Evolutionary conservation across 148 eudicot species (phyloP).

Genomic region (Arbutus unedo): DNA sequence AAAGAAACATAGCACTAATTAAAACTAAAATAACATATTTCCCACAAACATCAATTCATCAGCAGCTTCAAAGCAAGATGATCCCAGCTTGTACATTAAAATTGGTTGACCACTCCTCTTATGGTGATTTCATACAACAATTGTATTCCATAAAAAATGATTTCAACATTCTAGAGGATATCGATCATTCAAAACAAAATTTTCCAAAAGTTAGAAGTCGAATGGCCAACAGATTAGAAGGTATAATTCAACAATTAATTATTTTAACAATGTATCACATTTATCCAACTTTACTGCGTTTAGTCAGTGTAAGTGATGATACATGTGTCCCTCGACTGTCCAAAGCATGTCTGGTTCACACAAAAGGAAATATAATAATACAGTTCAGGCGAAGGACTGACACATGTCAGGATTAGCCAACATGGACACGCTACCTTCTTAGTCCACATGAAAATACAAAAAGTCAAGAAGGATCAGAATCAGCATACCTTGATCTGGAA

Average conservation of each 20-base stretch:
- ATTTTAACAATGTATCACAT: background rate
- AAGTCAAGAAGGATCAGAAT: slow-evolving; percentile 2
- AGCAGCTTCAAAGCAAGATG: background rate
- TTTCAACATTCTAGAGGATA: background rate
- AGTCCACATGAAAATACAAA: background rate
- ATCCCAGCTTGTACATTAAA: background rate
- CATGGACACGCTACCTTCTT: background rate
- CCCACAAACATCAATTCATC: background rate
- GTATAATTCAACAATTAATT: background rate
- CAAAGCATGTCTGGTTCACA: background rate
- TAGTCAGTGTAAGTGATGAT: background rate
- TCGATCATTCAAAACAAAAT: background rate
- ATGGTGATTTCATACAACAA: background rate
- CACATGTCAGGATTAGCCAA: background rate
- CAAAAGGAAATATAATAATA: background rate
- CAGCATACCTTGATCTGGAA: slow-evolving; percentile 47
- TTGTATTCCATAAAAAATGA: background rate
- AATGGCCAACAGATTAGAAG: background rate
- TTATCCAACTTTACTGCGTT: background rate
- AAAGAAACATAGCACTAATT: background rate
- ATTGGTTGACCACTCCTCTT: background rate
- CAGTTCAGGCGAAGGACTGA: background rate
- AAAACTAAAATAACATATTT: background rate
- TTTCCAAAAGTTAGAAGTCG: background rate
- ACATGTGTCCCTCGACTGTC: background rate